A percentile compares a stretch with the other conserved stretches of the same genome.
These are phyloP conservation scores for Ophiocordyceps sinensis DNA, from an alignment of 2,329 filamentous ascomycete genomes.

Conservation along the genomic window DNA sequence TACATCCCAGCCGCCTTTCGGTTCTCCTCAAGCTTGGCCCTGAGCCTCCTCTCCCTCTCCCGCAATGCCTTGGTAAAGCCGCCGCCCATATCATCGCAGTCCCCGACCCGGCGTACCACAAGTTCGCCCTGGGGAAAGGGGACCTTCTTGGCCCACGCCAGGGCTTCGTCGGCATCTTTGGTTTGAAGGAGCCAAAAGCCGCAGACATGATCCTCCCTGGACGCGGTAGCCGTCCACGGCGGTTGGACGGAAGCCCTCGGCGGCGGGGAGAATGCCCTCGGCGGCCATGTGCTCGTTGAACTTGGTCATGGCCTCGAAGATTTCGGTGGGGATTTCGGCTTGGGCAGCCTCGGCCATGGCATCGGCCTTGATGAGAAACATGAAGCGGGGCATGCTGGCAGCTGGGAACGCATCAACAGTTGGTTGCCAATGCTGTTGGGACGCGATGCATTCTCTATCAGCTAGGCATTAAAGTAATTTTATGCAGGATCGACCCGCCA, in stretches of 20 bases:
- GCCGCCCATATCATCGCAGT: too few species aligned
- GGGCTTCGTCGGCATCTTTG: constrained; percentile 12
- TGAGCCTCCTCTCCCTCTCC: too few species aligned
- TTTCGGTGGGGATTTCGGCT: constrained; percentile 5
- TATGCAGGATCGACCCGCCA: too few species aligned
- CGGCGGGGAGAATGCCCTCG: constrained; percentile 13
- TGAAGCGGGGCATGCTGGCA: constrained; percentile 13
- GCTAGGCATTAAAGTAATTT: background rate
- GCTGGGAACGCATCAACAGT: too few species aligned
- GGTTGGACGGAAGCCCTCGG: constrained; percentile 9
- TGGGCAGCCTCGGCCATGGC: constrained; percentile 8
- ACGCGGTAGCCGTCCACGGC: background rate
- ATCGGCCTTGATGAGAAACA: constrained; percentile 15
- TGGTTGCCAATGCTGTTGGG: too few species aligned
- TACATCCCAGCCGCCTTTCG: too few species aligned
- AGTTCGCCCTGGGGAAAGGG: background rate
- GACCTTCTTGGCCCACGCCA: constrained; percentile 12
- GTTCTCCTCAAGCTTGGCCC: too few species aligned
- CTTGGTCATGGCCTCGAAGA: constrained; percentile 11
- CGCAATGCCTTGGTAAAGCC: too few species aligned
- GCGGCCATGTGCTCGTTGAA: constrained; percentile 14
- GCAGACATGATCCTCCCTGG: constrained; percentile 10
- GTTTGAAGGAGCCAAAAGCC: constrained; percentile 17
- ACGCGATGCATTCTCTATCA: background rate
- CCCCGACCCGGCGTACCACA: too few species aligned